Percentiles rank a stretch among this genome's conserved stretches.
Evolutionary conservation across 1,139 yeast species (phyloP).

Genomic region (Suhomyces chickasaworum): DNA sequence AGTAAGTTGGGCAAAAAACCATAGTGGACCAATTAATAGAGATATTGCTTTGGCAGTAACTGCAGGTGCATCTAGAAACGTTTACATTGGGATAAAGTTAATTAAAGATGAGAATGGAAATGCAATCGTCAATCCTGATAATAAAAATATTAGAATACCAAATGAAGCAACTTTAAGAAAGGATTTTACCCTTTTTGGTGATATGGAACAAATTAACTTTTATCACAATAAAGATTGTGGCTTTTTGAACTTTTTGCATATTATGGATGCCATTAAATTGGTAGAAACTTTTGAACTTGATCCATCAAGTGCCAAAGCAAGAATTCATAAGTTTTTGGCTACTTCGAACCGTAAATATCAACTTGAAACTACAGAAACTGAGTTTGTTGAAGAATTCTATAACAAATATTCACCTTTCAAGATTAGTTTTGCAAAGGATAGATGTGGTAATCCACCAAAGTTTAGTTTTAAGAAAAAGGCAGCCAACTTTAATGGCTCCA

Average conservation of each 20-base stretch:
- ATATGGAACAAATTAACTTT: slow-evolving; percentile 49
- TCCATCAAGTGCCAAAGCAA: slow-evolving; percentile 13
- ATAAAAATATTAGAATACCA: slow-evolving; percentile 27
- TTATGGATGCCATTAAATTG: slow-evolving; percentile 29
- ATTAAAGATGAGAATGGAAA: slow-evolving; percentile 13
- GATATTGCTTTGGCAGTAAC: slow-evolving; percentile 48
- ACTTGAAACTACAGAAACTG: slow-evolving; percentile 8
- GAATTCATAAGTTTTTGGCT: slow-evolving; percentile 11
- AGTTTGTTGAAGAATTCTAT: slow-evolving; percentile 13
- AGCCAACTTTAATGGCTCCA: slow-evolving; percentile 16
- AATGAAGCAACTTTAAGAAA: slow-evolving; percentile 30
- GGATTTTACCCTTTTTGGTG: slow-evolving; percentile 46
- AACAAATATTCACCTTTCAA: slow-evolving; percentile 49
- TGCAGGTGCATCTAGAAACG: slow-evolving; percentile 53
- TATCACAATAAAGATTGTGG: slow-evolving; percentile 50
- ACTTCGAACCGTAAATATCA: background rate
- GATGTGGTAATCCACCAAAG: slow-evolving; percentile 52
- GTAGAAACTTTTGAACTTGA: slow-evolving; percentile 20
- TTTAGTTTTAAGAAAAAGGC: slow-evolving; percentile 42
- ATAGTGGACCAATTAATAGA: slow-evolving; percentile 42
- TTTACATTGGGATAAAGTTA: slow-evolving; percentile 43
- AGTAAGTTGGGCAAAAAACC: slow-evolving; percentile 52
- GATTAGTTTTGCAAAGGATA: slow-evolving; percentile 49
- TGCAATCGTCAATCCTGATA: slow-evolving; percentile 3
- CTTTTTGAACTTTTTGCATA: slow-evolving; percentile 46